Percentiles rank a stretch among this genome's conserved stretches.
Conservation (phyloP, 805 yeast genomes). For the Saturnispora saitoi region DNA sequence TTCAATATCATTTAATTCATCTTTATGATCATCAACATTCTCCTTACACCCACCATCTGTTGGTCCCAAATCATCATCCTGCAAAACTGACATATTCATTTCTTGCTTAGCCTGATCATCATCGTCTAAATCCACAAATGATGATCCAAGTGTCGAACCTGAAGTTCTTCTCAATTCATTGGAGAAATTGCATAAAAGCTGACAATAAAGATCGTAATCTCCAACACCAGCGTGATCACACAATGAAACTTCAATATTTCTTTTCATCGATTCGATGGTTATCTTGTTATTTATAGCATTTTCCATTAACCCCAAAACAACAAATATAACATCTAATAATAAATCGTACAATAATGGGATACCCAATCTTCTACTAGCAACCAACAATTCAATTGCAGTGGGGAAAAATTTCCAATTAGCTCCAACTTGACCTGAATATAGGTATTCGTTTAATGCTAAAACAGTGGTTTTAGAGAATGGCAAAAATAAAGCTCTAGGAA, state of each 20-base stretch:
- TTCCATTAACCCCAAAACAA: constrained; percentile 62
- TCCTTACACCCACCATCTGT: background rate
- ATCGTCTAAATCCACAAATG: constrained; percentile 5
- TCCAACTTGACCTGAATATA: constrained; percentile 74
- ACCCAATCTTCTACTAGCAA: constrained; percentile 56
- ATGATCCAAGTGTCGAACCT: constrained; percentile 9
- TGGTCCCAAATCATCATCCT: constrained; percentile 7
- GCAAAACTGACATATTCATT: background rate
- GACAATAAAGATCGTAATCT: constrained; percentile 11
- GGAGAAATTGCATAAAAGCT: constrained; percentile 9
- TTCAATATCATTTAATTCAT: background rate
- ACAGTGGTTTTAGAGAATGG: constrained; percentile 59
- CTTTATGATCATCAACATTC: constrained; percentile 2
- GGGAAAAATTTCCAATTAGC: constrained; percentile 68
- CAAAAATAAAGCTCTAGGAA: constrained; percentile 61
- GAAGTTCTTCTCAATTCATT: constrained; percentile 11
- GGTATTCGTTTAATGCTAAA: constrained; percentile 59
- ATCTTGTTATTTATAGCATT: constrained; percentile 4
- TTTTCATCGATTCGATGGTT: background rate
- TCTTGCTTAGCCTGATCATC: background rate
- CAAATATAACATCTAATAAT: constrained; percentile 59
- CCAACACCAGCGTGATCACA: constrained; percentile 9
- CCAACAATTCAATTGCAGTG: constrained; percentile 53
- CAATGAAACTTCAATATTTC: background rate
- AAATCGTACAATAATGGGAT: constrained; percentile 64